phyloP scores from a whole-genome alignment of 495 filamentous ascomycete species.

The Neurospora sp. region DNA sequence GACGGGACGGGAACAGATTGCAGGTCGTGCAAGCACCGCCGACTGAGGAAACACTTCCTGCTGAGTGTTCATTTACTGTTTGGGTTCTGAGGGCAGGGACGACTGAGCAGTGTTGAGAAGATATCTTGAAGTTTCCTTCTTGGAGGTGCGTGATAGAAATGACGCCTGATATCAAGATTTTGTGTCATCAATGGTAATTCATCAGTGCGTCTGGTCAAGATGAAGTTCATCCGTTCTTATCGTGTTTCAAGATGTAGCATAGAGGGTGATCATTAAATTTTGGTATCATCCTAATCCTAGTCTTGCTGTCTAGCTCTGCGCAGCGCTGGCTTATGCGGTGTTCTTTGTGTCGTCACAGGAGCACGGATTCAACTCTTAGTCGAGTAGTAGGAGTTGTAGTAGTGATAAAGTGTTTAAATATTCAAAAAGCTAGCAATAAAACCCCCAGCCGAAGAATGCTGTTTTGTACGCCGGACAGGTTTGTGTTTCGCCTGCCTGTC shows the following conservation, averaged over 20 bases:
- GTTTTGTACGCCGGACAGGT: background rate
- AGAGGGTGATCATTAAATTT: background rate
- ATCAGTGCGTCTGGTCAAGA: background rate
- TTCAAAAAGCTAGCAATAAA: background rate
- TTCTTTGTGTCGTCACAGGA: background rate
- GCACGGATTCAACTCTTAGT: background rate
- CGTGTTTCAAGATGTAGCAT: no score
- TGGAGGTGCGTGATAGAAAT: background rate
- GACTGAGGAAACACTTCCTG: no score
- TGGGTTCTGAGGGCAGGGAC: background rate
- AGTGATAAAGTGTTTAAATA: background rate
- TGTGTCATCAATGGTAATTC: background rate
- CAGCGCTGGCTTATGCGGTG: background rate
- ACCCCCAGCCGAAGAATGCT: background rate
- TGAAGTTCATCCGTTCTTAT: background rate
- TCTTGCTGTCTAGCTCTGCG: background rate
- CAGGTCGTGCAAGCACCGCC: no score
- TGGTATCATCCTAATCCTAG: background rate
- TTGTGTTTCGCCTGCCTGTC: background rate
- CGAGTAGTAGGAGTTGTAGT: background rate
- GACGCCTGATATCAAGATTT: background rate
- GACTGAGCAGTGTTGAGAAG: background rate
- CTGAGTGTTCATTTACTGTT: no score
- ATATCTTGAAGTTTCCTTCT: background rate
- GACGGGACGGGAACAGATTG: no score